These are phyloP conservation scores for Zygotorulaspora florentina DNA, from an alignment of 805 yeast species.

Conservation along the genomic window DNA sequence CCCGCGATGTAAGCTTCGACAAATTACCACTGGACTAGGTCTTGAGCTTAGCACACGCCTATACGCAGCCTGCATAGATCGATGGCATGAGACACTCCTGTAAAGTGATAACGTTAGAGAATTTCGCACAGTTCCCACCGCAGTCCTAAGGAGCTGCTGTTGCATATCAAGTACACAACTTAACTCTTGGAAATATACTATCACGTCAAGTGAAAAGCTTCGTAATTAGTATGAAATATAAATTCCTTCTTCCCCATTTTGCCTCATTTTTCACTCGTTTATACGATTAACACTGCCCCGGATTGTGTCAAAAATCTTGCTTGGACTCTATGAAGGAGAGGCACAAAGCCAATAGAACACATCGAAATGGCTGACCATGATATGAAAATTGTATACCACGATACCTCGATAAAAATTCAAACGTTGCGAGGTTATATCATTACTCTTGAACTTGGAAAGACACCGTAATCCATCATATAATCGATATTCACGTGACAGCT, in stretches of 20 bases:
- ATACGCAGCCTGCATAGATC: not conserved
- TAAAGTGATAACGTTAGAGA: not conserved
- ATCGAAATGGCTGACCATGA: no score
- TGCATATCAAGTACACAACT: not conserved
- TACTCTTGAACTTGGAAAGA: not conserved
- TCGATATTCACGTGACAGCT: not conserved
- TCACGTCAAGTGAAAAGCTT: no score
- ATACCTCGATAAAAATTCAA: no score
- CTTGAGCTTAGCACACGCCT: not conserved
- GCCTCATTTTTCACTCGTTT: no score
- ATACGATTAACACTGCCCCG: no score
- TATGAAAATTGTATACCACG: no score
- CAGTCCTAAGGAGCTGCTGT: not conserved
- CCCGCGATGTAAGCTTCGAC: constrained; percentile 2
- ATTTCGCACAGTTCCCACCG: not conserved
- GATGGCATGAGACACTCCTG: no score
- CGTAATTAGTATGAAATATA: no score
- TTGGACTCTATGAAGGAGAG: not conserved
- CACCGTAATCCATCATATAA: not conserved
- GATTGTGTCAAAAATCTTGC: constrained; percentile 23
- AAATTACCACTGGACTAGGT: not conserved
- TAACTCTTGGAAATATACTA: not conserved
- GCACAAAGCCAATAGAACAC: no score
- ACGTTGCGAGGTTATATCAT: not conserved
- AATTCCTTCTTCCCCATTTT: no score